Base-by-base conservation (phyloP, 1,139 yeast genomes). In the Hanseniaspora sp. region DNA sequence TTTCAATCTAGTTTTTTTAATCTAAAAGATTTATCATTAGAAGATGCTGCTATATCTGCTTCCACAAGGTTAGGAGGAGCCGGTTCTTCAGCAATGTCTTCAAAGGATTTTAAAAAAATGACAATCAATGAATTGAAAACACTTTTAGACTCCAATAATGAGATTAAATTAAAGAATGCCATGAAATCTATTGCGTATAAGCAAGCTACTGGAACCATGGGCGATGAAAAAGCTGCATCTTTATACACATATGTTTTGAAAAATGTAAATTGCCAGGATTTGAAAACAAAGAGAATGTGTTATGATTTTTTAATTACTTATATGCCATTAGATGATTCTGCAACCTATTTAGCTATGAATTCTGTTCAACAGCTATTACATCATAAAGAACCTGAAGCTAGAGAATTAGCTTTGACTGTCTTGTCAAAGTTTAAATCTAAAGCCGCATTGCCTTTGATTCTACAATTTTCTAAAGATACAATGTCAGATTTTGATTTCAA, bases 271-370 rank as follows among this genome's bases (percentile, higher is more conserved):
- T 82, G 92, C 13, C 64, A 78, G 12, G 86, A 82, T 61, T 64
- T 80, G 37, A 84, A 82, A 60, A 78, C 87, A 45, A 78, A 86
- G 58, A 81, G 83, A 61, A 73, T 92, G 65, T 96, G 92, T 5
- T 81, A 87, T 67, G 74, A 84, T 0, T 88, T 87, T 62, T 70
- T 92, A 53, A 71, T 82, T 34, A 75, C 86, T 54, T 90, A 80
- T 66, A 95, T 96, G 13, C 95, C 86, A 59, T 71, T 75, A 51
- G 92, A 87, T 61, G 96, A 95, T 5, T 95, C 90, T 66, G 95
- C 97, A 0, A 74, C 94, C 35, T 51, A 51, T 42, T 72, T 94
- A 52, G 82, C 96, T 0, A 85, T 94, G 61, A 94, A 94, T 68
- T 86, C 96, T 0, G 85, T 94, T 48, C 98, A 94, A 66, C 87